Conservation (phyloP, 495 filamentous ascomycete genomes). For the Bathelium albidoporum region DNA sequence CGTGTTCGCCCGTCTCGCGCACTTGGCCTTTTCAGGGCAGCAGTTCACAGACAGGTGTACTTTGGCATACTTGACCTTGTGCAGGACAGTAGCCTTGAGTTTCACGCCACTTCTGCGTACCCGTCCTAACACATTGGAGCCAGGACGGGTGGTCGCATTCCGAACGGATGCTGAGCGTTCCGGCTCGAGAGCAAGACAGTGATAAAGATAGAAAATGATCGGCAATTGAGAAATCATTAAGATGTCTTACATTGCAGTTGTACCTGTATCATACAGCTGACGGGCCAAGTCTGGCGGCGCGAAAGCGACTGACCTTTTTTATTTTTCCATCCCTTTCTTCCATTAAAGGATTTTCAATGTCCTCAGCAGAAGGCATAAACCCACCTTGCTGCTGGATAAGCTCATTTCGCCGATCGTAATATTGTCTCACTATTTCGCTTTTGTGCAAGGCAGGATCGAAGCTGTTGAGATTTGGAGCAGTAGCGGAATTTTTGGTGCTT, state of each 20-base stretch:
- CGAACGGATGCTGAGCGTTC: not conserved
- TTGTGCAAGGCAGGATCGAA: constrained; percentile 62
- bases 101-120: not conserved
- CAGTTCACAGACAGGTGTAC: not conserved
- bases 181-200: too few species aligned
- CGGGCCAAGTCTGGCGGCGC: constrained; percentile 56
- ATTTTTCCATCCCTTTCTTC: constrained; percentile 57
- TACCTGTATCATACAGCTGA: not conserved
- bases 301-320: constrained; percentile 78
- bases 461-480: constrained; percentile 52
- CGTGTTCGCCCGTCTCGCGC: not conserved
- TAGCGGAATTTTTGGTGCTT: constrained; percentile 19
- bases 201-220: not conserved
- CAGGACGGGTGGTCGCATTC: not conserved
- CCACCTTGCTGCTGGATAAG: constrained; percentile 73
- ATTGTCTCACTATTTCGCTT: constrained; percentile 69
- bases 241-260: not conserved
- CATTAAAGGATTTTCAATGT: constrained; percentile 46
- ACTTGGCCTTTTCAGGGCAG: constrained; percentile 1
- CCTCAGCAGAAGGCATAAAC: constrained; percentile 48
- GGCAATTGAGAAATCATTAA: not conserved
- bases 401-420: constrained; percentile 64
- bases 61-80: not conserved
- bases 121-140: not conserved
- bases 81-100: not conserved